phyloP scores from a whole-genome alignment of 306 rosid genomes.

The Biancaea sappan region DNA sequence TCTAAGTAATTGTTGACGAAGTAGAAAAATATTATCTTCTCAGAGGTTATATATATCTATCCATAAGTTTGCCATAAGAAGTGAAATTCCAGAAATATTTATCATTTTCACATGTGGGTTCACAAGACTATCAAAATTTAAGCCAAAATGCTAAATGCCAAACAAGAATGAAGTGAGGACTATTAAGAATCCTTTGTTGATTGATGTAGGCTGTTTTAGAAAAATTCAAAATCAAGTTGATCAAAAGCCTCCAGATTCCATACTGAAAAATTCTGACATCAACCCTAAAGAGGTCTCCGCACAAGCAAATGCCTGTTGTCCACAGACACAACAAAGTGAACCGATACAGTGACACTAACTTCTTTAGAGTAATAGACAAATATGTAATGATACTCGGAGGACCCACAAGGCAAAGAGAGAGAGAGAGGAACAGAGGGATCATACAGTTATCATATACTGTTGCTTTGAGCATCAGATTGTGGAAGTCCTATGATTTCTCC shows the following conservation, averaged over 20 bases:
- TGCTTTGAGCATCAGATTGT: conserved; percentile 5
- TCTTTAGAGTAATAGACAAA: background rate
- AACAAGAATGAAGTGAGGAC: background rate
- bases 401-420: background rate
- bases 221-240: background rate
- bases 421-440: background rate
- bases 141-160: background rate
- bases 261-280: background rate
- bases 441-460: background rate
- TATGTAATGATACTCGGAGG: background rate
- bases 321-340: background rate
- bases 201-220: background rate
- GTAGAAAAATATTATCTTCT: too few species aligned
- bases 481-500: too few species aligned
- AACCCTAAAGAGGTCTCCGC: background rate
- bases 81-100: background rate
- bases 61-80: background rate
- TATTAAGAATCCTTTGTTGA: background rate
- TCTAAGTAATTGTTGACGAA: too few species aligned
- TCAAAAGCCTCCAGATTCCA: background rate
- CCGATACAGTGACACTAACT: too few species aligned
- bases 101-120: background rate
- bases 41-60: background rate
- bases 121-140: background rate
- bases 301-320: background rate